A percentile compares a stretch with the other conserved stretches of the same genome.
These are phyloP conservation scores for Blastomyces parvus DNA, from an alignment of 2,329 filamentous ascomycete genomes.

Conservation along the genomic window DNA sequence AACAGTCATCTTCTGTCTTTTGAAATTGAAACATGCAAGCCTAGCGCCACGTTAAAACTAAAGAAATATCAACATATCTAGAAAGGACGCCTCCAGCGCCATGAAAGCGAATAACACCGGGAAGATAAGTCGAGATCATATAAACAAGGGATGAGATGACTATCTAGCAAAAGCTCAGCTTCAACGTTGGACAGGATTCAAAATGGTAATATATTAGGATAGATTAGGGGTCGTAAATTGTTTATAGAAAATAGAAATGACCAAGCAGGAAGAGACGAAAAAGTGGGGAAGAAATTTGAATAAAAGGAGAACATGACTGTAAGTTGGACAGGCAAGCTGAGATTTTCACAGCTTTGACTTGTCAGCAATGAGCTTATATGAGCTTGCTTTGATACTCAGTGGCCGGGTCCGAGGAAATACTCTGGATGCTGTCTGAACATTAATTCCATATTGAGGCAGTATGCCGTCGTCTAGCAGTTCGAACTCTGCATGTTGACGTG, in stretches of 20 bases:
- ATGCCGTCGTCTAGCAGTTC: constrained; percentile 56
- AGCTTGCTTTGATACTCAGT: constrained; percentile 32
- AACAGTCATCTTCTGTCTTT: neutral
- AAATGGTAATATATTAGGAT: neutral
- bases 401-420: constrained; percentile 32
- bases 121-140: neutral
- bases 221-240: neutral
- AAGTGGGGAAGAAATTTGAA: neutral
- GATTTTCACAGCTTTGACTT: constrained; percentile 24
- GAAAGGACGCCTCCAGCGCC: neutral
- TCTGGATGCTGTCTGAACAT: constrained; percentile 26
- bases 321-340: neutral
- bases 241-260: neutral
- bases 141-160: neutral
- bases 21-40: neutral
- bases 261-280: neutral
- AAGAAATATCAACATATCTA: neutral
- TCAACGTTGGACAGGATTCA: neutral
- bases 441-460: constrained; percentile 33
- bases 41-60: constrained; percentile 1
- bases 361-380: constrained; percentile 34
- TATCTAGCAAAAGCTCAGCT: neutral
- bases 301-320: neutral
- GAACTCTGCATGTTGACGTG: constrained; percentile 51
- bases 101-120: neutral